Conservation (phyloP, 208 protist genomes). For the Trypanosoma boissoni region DNA sequence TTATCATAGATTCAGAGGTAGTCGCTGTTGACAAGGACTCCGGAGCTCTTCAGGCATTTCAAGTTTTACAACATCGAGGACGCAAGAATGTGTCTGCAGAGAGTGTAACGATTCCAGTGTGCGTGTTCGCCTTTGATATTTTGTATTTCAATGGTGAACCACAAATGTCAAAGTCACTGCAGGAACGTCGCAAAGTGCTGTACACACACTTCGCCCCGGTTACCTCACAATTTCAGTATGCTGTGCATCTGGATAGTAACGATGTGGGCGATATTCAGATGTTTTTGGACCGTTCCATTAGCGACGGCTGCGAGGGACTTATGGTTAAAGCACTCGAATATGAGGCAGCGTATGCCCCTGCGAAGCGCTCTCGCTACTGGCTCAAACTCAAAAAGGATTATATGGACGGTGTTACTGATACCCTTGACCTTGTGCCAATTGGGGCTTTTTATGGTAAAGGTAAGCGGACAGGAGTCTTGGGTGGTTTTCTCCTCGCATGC, state of each 20-base stretch:
- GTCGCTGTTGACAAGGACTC: slow-evolving; percentile 93
- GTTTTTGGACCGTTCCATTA: slow-evolving; percentile 95
- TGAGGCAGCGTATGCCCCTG: slow-evolving; percentile 95
- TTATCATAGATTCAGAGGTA: slow-evolving; percentile 98
- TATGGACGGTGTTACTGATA: slow-evolving; percentile 97
- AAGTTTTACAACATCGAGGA: slow-evolving; percentile 87
- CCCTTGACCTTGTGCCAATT: slow-evolving; percentile 99
- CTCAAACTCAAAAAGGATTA: slow-evolving; percentile 99
- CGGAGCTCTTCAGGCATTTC: slow-evolving; percentile 95
- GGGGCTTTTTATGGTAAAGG: slow-evolving; percentile 97
- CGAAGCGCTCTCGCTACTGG: slow-evolving; percentile 96
- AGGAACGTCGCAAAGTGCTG: slow-evolving; percentile 82
- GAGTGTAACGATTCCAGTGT: slow-evolving; percentile 96
- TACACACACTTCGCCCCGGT: slow-evolving; percentile 64
- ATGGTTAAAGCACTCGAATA: slow-evolving; percentile 98
- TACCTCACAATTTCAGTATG: slow-evolving; percentile 82
- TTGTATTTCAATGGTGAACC: slow-evolving; percentile 97
- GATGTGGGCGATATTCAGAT: slow-evolving; percentile 93
- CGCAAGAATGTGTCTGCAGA: slow-evolving; percentile 91
- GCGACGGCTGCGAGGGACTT: slow-evolving; percentile 94
- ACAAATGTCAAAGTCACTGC: slow-evolving; percentile 82
- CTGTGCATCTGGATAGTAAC: slow-evolving; percentile 79
- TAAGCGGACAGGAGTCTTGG: slow-evolving; percentile 97
- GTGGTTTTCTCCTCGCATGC: slow-evolving; percentile 97
- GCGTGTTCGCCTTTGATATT: slow-evolving; percentile 99